Conservation (phyloP, 768 basidiomycete species). For the Artomyces pyxidatus region DNA sequence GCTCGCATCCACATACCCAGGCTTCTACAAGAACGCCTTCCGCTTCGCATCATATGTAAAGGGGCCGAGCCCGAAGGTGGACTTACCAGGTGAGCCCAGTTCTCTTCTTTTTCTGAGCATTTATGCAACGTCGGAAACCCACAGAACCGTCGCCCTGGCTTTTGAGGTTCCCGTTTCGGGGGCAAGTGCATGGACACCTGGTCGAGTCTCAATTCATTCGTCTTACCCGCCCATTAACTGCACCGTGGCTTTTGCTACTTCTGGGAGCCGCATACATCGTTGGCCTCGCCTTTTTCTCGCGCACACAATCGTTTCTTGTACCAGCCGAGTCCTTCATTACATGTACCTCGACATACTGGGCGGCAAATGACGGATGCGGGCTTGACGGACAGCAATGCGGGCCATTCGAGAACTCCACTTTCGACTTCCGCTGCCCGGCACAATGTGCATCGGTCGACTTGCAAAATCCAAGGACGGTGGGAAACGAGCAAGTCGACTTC, state of each 20-base stretch:
- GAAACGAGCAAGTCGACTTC: constrained; percentile 54
- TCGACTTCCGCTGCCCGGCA: constrained; percentile 78
- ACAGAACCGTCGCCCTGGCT: constrained; percentile 50
- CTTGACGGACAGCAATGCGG: constrained; percentile 57
- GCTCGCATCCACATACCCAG: constrained; percentile 11
- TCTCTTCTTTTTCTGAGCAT: not conserved
- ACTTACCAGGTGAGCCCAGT: constrained; percentile 35
- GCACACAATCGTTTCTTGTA: constrained; percentile 65
- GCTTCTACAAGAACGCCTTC: constrained; percentile 10
- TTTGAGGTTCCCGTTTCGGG: constrained; percentile 31
- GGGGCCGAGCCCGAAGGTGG: constrained; percentile 54
- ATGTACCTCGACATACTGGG: constrained; percentile 69
- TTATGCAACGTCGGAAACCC: not conserved
- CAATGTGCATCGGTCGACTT: constrained; percentile 56
- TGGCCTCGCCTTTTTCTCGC: constrained; percentile 61
- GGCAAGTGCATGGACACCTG: constrained; percentile 13
- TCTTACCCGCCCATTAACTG: constrained; percentile 43
- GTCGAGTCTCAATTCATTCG: constrained; percentile 50
- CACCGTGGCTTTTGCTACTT: constrained; percentile 45
- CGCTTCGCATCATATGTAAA: constrained; percentile 31
- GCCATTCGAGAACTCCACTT: constrained; percentile 52
- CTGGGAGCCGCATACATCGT: constrained; percentile 59
- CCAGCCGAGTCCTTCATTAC: constrained; percentile 54
- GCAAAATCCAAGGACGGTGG: constrained; percentile 68
- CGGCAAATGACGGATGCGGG: constrained; percentile 62